phyloP scores from a whole-genome alignment of 305 asterid genomes.

The Plantago coronopus region DNA sequence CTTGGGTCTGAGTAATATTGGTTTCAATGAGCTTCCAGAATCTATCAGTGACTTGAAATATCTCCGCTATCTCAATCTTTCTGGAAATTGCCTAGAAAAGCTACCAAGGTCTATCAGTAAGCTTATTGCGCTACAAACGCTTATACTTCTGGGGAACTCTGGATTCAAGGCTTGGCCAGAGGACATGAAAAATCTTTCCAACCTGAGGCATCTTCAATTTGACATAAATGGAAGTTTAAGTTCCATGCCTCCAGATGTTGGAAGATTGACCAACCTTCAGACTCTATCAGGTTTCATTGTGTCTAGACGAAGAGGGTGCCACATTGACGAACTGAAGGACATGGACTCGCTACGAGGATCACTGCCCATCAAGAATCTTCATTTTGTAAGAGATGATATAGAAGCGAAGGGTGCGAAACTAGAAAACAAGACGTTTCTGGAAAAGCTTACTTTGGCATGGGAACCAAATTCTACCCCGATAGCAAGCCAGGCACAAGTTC shows the following conservation, averaged over 20 bases:
- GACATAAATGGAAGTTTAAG: constrained; percentile 19
- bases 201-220: constrained; percentile 32
- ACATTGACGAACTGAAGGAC: constrained; percentile 22
- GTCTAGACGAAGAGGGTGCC: constrained; percentile 12
- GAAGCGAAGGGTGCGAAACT: constrained; percentile 23
- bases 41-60: constrained; percentile 22
- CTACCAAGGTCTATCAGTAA: constrained; percentile 28
- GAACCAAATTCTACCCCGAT: not conserved
- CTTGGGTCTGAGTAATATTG: constrained; percentile 12
- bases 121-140: constrained; percentile 26
- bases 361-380: constrained; percentile 31
- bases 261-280: constrained; percentile 28
- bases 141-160: constrained; percentile 22
- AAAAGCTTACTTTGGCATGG: constrained; percentile 22
- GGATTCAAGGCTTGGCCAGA: constrained; percentile 20
- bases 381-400: not conserved
- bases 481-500: constrained; percentile 7
- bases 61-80: constrained; percentile 35
- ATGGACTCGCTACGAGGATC: constrained; percentile 33
- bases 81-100: constrained; percentile 19
- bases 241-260: constrained; percentile 26
- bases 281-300: constrained; percentile 27
- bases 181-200: constrained; percentile 25
- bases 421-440: constrained; percentile 21
- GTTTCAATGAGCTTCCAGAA: constrained; percentile 19